Evolutionary conservation across 2,329 filamentous ascomycete species (phyloP), one percentile per base, ranked within the genome.

Genomic region (Monosporascus sp.): DNA sequence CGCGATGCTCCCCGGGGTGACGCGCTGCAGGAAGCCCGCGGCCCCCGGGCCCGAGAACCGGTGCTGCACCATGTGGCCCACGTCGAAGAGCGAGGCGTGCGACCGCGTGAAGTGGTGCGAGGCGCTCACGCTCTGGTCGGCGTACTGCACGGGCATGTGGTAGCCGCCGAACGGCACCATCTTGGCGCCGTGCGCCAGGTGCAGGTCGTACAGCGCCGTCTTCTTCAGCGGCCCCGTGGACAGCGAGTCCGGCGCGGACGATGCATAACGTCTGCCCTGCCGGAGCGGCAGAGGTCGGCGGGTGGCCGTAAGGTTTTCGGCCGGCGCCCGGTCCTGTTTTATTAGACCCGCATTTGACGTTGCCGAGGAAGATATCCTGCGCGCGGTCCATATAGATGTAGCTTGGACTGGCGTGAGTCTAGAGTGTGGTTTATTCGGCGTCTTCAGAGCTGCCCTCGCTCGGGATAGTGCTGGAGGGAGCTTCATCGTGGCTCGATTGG

Each of bases 141-240:
- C 73, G 76, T 97, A 99, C 71, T 94, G 88, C 45, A 99, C 85
- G 7, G 94, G 94, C 90, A 99, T 97, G 62, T 83, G 79, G 75
- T 87, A 96, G 61, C 90, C 91, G 58, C 89, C 93, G 73, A 97
- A 99, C n/a, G 90, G 89, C 49, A 97, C 93, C 84, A 97, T 94
- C 75, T 96, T 97, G 61, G 82, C 94, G 61, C 90, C 90, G 67
- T 89, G 78, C 54, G 82, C 79, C 57, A 92, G 66, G 70, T 96
- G 89, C 22, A 95, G 76, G 63, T 90, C 85, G 71, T 93, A 88
- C 22, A 97, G 78, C 27, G 87, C 85, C 3, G 90, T 95, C 72
- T 80, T 86, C 63, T 71, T 75, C 58, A 81, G 75, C 20, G 59
- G 55, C 3, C 44, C 51, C 15, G 55, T 18, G 25, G 59, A 53